Conservation (phyloP, 208 protist species). For the Crithidia bombi region DNA sequence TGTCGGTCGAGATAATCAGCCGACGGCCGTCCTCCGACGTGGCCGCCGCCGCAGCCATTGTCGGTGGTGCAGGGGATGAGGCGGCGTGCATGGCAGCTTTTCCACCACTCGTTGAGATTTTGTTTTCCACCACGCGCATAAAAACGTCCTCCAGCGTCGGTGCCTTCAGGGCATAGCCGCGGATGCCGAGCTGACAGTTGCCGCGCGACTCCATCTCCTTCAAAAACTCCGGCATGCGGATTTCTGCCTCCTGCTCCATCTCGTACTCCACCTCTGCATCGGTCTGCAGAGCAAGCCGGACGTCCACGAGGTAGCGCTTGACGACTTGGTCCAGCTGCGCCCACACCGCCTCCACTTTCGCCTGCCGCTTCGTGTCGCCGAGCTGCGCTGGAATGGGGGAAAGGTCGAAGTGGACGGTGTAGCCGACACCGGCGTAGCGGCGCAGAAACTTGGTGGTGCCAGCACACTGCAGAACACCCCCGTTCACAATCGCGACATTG, state of each 20-base stretch:
- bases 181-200: conserved; percentile 39
- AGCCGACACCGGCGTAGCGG: conserved; percentile 52
- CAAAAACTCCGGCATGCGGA: conserved; percentile 44
- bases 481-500: conserved; percentile 89
- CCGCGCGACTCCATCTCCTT: conserved; percentile 36
- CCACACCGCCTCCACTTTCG: conserved; percentile 24
- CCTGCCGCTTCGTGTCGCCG: conserved; percentile 12
- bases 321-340: conserved; percentile 40
- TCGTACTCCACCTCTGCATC: conserved; percentile 54
- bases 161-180: conserved; percentile 54
- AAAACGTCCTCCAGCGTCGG: conserved; percentile 87
- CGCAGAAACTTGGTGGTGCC: conserved; percentile 72
- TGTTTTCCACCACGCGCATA: conserved; percentile 46
- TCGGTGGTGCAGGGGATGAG: not conserved
- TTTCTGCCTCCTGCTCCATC: conserved; percentile 34
- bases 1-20: not conserved
- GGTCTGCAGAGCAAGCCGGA: conserved; percentile 17
- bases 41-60: not conserved
- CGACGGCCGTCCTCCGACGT: not conserved
- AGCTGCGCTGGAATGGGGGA: conserved; percentile 3
- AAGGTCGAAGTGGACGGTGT: conserved; percentile 56
- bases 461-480: conserved; percentile 59
- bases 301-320: conserved; percentile 25
- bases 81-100: too few species aligned
- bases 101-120: conserved; percentile 8